Percentiles rank a stretch among this genome's conserved stretches.
Conservation (phyloP, 176 grass and related monocot species). For the Areca catechu region DNA sequence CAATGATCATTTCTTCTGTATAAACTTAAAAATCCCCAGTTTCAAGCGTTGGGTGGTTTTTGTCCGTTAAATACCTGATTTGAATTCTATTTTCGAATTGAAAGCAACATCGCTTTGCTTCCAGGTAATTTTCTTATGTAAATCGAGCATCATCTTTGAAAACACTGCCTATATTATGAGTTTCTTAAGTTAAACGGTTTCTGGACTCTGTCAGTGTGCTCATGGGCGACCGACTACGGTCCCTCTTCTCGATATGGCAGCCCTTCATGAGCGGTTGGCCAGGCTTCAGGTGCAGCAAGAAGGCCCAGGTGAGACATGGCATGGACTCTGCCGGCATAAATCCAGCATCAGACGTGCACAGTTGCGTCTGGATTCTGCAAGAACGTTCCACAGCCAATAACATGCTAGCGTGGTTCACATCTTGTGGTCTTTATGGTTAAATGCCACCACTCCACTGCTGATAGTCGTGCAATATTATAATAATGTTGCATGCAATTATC, state of each 20-base stretch:
- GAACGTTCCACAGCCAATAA: conserved; percentile 19
- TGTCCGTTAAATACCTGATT: not conserved
- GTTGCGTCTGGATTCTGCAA: conserved; percentile 38
- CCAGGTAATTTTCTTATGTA: conserved; percentile 36
- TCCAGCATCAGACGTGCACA: conserved; percentile 45
- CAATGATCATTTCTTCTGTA: too few relatives aligned
- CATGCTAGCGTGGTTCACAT: too few relatives aligned
- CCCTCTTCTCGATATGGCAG: conserved; percentile 49
- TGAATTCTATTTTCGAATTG: conserved; percentile 30
- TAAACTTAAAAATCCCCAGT: too few relatives aligned
- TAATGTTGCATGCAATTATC: too few relatives aligned
- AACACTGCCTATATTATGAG: too few relatives aligned
- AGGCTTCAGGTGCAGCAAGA: conserved; percentile 32
- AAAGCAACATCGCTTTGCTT: conserved; percentile 90
- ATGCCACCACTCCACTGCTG: too few relatives aligned
- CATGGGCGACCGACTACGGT: conserved; percentile 85
- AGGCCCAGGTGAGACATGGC: conserved; percentile 36
- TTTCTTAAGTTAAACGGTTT: not conserved
- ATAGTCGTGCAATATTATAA: too few relatives aligned
- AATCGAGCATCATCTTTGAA: too few relatives aligned
- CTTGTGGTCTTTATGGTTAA: too few relatives aligned
- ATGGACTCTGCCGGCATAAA: conserved; percentile 36
- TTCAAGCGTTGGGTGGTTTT: too few relatives aligned
- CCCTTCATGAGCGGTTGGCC: conserved; percentile 42
- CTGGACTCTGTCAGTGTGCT: conserved; percentile 41